Conservation (phyloP, 495 filamentous ascomycete species). For the Penicillium arizonense region DNA sequence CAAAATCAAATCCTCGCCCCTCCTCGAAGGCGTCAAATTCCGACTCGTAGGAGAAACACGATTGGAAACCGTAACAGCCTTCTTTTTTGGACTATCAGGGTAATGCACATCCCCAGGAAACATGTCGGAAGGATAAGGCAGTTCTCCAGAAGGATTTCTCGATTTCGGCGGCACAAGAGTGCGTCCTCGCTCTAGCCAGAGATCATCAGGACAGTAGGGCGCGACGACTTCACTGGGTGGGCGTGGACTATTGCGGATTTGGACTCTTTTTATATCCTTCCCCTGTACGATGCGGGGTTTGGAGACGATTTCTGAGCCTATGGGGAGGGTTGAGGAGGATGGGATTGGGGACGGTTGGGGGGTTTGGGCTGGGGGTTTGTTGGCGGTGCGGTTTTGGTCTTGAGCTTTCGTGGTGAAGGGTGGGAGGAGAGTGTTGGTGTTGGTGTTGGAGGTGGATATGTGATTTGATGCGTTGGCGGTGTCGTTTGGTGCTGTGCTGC, state of each 20-base stretch:
- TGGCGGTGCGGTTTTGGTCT: neutral
- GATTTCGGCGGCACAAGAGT: neutral
- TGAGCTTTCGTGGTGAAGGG: slow-evolving; percentile 5
- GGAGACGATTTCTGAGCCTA: slow-evolving; percentile 30
- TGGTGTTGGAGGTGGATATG: neutral
- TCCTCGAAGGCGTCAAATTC: slow-evolving; percentile 37
- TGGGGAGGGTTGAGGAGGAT: slow-evolving; percentile 10
- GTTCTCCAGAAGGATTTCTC: neutral
- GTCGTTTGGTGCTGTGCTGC: slow-evolving; percentile 6
- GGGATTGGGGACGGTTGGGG: neutral
- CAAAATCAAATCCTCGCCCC: slow-evolving; percentile 36
- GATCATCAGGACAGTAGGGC: slow-evolving; percentile 34
- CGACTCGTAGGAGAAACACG: slow-evolving; percentile 29
- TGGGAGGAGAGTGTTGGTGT: slow-evolving; percentile 2
- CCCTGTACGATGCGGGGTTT: slow-evolving; percentile 33
- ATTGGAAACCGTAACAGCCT: slow-evolving; percentile 4
- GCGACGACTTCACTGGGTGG: slow-evolving; percentile 23
- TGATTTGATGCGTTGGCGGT: slow-evolving; percentile 8
- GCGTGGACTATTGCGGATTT: slow-evolving; percentile 31
- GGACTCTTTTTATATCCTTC: slow-evolving; percentile 38
- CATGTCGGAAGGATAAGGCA: slow-evolving; percentile 24
- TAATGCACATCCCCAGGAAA: slow-evolving; percentile 14
- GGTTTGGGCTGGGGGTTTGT: neutral
- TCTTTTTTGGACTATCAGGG: slow-evolving; percentile 20
- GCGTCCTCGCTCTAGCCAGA: slow-evolving; percentile 28